Base-by-base conservation (phyloP, 2,329 filamentous ascomycete species). In the Cercospora nicotianae region DNA sequence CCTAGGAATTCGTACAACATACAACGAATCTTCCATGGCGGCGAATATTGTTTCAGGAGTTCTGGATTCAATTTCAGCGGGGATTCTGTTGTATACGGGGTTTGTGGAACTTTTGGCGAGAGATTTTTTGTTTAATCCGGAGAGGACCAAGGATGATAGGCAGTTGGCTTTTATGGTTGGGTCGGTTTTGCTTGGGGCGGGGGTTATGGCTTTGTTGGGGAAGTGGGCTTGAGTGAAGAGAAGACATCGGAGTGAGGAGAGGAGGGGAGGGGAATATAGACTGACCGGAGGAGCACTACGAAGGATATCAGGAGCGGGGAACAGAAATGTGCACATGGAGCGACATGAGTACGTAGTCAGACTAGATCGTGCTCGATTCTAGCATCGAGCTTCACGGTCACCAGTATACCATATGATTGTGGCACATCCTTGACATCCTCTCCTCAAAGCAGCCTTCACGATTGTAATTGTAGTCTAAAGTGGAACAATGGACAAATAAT, bases 141-240 rank as follows among this genome's bases (percentile, higher is more conserved):
- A 97, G 9, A 93, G 97, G 81, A 85, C 97, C 33, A 89, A 97
- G 82, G 93, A 94, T 0, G 93, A 96, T 76, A 93, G 96, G 80
- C 85, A 92, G 73, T 78, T 94, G 53, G 91, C 92, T 0, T 97
- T 97, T 81, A 94, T 97, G 91, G 95, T 97, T 81, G 93, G 91
- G 79, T 87, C 87, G 3, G 87, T 91, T 69, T 93, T 97, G 90
- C 87, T 90, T 59, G 88, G 88, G 62, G 91, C 91, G 0, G 76
- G 77, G 81, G 78, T 95, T 65, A 96, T 96, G 93, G 90, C 92
- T 12, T 74, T 95, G 69, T 82, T 96, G 31, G 93, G 92, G 2
- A 91, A 94, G 77, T 96, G 93, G 92, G 92, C 91, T 66, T 95
- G 81, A 83, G 18, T 9, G 3, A 1, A 42, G 31, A 30, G 74